Percentiles rank a stretch among this genome's conserved stretches.
Conservation (phyloP, 2,329 filamentous ascomycete species). For the Atkinsonella texensis region DNA sequence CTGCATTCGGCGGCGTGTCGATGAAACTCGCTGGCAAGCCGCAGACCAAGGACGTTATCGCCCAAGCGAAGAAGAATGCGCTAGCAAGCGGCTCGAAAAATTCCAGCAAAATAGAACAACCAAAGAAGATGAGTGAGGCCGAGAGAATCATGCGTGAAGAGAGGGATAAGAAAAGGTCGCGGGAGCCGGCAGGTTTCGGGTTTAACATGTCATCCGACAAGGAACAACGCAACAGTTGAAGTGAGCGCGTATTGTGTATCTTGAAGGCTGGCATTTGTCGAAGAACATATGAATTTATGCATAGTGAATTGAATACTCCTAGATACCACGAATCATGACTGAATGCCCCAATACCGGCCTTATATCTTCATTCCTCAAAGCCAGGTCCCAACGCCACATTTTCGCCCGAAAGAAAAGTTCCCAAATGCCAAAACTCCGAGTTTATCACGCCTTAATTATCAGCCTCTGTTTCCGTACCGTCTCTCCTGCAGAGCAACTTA, state of each 20-base stretch:
- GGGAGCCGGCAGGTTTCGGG: conserved; percentile 35
- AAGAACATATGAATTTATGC: neutral
- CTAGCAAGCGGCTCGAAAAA: conserved; percentile 51
- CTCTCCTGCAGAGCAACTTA: conserved; percentile 29
- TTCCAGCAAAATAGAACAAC: conserved; percentile 40
- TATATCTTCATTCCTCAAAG: neutral
- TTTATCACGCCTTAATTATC: conserved; percentile 18
- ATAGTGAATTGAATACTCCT: neutral
- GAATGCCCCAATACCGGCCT: neutral
- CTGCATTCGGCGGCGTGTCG: conserved; percentile 33
- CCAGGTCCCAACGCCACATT: conserved; percentile 1
- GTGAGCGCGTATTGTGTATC: neutral
- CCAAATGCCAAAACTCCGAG: neutral
- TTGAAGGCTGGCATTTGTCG: neutral
- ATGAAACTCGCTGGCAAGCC: conserved; percentile 53
- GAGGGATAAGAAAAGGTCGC: conserved; percentile 55
- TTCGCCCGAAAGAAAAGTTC: neutral
- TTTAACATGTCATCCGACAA: conserved; percentile 37
- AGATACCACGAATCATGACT: conserved; percentile 6
- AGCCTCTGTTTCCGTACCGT: conserved; percentile 42
- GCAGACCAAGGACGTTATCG: conserved; percentile 69
- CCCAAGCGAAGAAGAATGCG: conserved; percentile 55
- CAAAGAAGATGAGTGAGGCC: conserved; percentile 78
- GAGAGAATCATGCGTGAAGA: conserved; percentile 85
- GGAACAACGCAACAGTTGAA: conserved; percentile 31